Conservation (phyloP, 192 early-diverging fungal species). For the Spizellomyces punctatus region DNA sequence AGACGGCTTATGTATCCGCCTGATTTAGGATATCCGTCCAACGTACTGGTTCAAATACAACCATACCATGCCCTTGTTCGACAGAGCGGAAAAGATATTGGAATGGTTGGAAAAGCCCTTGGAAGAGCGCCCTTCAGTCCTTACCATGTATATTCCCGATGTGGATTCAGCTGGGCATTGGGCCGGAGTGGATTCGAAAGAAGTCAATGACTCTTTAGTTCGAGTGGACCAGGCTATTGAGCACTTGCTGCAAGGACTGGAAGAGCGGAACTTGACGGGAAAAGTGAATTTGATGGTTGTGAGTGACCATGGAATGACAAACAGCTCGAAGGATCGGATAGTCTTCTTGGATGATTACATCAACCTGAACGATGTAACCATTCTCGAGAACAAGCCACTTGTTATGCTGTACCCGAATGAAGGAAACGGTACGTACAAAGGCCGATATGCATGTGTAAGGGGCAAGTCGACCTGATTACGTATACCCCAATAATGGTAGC, state of each 20-base stretch:
- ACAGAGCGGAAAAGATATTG: constrained; percentile 64
- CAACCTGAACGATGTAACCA: constrained; percentile 52
- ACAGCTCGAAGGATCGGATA: constrained; percentile 45
- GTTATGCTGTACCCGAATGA: constrained; percentile 62
- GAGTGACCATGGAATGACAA: constrained; percentile 92
- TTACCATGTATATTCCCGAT: constrained; percentile 79
- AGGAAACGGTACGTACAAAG: background rate
- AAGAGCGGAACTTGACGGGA: constrained; percentile 56
- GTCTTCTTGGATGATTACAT: constrained; percentile 80
- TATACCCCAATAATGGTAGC: no score
- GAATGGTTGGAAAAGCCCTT: constrained; percentile 80
- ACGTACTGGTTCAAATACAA: constrained; percentile 67
- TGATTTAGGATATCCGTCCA: constrained; percentile 41
- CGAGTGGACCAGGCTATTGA: constrained; percentile 65
- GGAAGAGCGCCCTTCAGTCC: constrained; percentile 68
- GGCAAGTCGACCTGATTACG: no score
- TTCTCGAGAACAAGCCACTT: constrained; percentile 65
- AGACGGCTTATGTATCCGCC: no score
- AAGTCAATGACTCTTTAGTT: constrained; percentile 59
- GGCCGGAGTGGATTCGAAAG: constrained; percentile 65
- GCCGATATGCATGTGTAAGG: no score
- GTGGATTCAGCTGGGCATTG: constrained; percentile 79
- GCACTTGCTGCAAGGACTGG: constrained; percentile 59
- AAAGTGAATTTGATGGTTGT: constrained; percentile 66
- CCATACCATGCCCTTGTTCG: constrained; percentile 39